Evolutionary conservation across 352 stramenopile species (phyloP), one percentile per base, ranked within the genome.

Genomic region (Thraustochytrium striatum): DNA sequence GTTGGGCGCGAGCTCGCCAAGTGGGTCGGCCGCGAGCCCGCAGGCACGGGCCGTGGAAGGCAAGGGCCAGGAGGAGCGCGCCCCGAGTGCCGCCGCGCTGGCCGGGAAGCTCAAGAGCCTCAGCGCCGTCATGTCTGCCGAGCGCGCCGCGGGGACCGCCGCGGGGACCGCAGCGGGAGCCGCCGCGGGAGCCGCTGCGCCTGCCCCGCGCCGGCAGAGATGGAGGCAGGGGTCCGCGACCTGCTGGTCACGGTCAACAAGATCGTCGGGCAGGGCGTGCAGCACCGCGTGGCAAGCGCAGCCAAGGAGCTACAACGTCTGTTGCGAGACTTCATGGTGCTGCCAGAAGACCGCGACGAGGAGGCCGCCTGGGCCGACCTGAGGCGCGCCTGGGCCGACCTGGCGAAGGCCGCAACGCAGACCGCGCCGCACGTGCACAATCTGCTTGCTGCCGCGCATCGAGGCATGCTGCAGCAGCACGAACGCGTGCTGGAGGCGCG

Each of bases 31-130:
- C 55, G 33, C 16, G 28, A 69, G 62, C 28, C 21, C 41, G 11
- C 13, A 7, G 44, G 0, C 28, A 68, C 39, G 1, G 21, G 16
- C 47, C 39, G 3, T 11, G 2, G 65, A 58, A 25, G 65, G 21
- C 41, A 75, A 75, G 52, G 65, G 65, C 65, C 41, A 75, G 50
- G 65, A 75, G 36, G 65, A 75, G 52, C 44, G 65, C 41, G 47
- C 16, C 16, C 47, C 25, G 47, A 16, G 47, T 25, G 25, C 16
- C 16, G 21, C 21, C 7, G 32, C 0, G 16, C 41, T 75, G 8
- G 65, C 65, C 0, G 52, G 65, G 11, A 39, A 75, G 39, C 65
- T 75, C 50, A 75, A 75, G 65, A 16, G n/a, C 13, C 50, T 75
- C 41, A 75, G 65, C 65, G 65, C 65, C 0, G 5, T 25, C 44